Evolutionary conservation across 495 filamentous ascomycete species (phyloP).

Genomic region (Massariosphaeria phaeospora): DNA sequence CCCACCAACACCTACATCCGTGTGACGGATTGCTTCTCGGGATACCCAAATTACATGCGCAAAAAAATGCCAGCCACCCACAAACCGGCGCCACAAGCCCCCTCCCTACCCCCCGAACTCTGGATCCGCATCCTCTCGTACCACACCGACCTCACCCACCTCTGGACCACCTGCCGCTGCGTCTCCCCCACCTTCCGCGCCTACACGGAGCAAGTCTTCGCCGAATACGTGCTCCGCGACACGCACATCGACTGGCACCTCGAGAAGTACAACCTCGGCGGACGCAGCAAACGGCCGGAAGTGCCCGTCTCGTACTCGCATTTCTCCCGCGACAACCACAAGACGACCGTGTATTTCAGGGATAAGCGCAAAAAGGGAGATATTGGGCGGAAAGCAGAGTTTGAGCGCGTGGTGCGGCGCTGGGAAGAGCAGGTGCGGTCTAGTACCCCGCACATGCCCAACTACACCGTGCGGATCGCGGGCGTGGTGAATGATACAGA

Average conservation of each 20-base stretch:
- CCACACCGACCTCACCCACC: conserved; percentile 22
- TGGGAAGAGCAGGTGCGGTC: conserved; percentile 16
- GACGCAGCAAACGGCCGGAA: conserved; percentile 13
- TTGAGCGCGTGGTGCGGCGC: conserved; percentile 1
- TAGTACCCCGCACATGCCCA: conserved; percentile 11
- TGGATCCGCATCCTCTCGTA: conserved; percentile 30
- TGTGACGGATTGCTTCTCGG: no score
- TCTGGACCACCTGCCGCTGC: conserved; percentile 28
- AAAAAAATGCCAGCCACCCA: no score
- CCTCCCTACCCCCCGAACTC: conserved; percentile 29
- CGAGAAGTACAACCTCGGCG: conserved; percentile 29
- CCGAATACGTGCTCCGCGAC: conserved; percentile 9
- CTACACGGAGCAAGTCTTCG: conserved; percentile 28
- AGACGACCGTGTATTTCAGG: conserved; percentile 4
- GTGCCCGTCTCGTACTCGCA: conserved; percentile 4
- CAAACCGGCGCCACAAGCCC: no score
- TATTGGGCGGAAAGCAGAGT: not conserved
- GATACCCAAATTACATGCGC: no score
- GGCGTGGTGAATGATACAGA: conserved; percentile 22
- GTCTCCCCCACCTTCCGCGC: conserved; percentile 23
- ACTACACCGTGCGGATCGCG: conserved; percentile 18
- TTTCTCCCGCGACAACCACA: not conserved
- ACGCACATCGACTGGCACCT: conserved; percentile 15
- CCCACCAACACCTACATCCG: no score
- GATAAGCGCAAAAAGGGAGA: conserved; percentile 5